Percentiles rank a stretch among this genome's conserved stretches.
phyloP scores from a whole-genome alignment of 2,329 filamentous ascomycete species.

The Huntiella savannae region DNA sequence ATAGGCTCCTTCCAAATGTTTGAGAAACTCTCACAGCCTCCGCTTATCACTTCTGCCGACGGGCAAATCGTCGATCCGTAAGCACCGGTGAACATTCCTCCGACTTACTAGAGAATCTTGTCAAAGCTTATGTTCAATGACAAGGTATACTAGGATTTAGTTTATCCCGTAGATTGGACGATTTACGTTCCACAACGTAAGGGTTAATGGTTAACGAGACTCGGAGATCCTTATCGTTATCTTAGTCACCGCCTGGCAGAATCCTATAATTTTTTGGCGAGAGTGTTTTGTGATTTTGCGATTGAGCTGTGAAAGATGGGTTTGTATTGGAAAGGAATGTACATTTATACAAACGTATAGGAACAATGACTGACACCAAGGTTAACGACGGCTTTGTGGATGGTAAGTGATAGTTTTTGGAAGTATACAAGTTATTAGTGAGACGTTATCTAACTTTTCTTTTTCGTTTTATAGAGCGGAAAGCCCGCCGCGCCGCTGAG shows the following conservation, averaged over 20 bases:
- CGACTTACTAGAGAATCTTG: neutral
- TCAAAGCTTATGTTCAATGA: too few species aligned
- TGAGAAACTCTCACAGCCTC: too few species aligned
- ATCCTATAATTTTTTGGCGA: constrained; percentile 9
- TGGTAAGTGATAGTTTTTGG: constrained; percentile 2
- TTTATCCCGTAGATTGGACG: neutral
- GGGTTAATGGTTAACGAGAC: neutral
- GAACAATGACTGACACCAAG: neutral
- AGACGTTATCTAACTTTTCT: neutral
- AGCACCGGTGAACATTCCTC: constrained; percentile 1
- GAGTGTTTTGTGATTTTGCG: neutral
- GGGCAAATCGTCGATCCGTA: neutral
- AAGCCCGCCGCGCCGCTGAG: constrained; percentile 11
- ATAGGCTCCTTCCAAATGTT: too few species aligned
- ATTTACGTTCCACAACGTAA: neutral
- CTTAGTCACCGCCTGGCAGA: constrained; percentile 9
- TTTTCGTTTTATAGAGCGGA: constrained; percentile 6
- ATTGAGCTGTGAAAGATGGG: neutral
- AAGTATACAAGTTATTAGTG: neutral
- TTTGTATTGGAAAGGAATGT: neutral
- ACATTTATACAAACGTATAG: neutral
- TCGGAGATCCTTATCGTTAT: constrained; percentile 3
- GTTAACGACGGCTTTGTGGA: constrained; percentile 6
- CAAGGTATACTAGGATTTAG: neutral
- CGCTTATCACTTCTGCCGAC: too few species aligned